Evolutionary conservation across 768 basidiomycete genomes (phyloP).

Genomic region (Cystoderma amianthinum): DNA sequence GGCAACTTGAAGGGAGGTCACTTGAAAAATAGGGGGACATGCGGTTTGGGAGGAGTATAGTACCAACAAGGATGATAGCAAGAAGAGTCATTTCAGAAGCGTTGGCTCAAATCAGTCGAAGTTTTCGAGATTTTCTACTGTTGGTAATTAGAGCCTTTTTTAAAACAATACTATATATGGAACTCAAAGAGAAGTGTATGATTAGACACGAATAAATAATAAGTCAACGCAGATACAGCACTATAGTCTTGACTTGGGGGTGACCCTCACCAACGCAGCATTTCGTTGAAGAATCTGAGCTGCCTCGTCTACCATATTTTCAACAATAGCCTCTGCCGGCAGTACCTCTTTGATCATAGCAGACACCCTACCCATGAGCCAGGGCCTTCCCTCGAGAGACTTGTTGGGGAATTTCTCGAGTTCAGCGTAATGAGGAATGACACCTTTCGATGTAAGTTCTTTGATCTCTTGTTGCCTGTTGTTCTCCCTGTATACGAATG

Average conservation of each 20-base stretch:
- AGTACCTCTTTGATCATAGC: slow-evolving; percentile 67
- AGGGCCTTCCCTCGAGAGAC: slow-evolving; percentile 55
- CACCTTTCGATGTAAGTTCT: slow-evolving; percentile 76
- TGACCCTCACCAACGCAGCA: slow-evolving; percentile 26
- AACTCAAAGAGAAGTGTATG: too few relatives aligned
- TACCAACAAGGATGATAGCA: background rate
- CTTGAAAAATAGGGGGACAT: background rate
- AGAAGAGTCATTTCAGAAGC: background rate
- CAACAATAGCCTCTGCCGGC: slow-evolving; percentile 79
- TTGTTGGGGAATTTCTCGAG: slow-evolving; percentile 79
- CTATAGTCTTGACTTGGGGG: slow-evolving; percentile 44
- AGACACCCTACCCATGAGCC: slow-evolving; percentile 83
- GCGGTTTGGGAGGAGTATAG: background rate
- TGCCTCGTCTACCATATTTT: slow-evolving; percentile 57
- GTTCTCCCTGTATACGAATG: slow-evolving; percentile 45
- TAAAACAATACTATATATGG: too few relatives aligned
- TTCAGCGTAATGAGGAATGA: slow-evolving; percentile 69
- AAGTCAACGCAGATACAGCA: too few relatives aligned
- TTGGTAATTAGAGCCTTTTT: too few relatives aligned
- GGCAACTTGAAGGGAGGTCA: slow-evolving; percentile 1
- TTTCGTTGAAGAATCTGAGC: slow-evolving; percentile 26
- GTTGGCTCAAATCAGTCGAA: too few relatives aligned
- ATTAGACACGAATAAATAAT: too few relatives aligned
- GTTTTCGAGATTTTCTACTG: too few relatives aligned
- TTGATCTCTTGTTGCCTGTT: slow-evolving; percentile 79